Evolutionary conservation across 2,329 filamentous ascomycete species (phyloP).

Genomic region (Pestalotiopsis sp.): DNA sequence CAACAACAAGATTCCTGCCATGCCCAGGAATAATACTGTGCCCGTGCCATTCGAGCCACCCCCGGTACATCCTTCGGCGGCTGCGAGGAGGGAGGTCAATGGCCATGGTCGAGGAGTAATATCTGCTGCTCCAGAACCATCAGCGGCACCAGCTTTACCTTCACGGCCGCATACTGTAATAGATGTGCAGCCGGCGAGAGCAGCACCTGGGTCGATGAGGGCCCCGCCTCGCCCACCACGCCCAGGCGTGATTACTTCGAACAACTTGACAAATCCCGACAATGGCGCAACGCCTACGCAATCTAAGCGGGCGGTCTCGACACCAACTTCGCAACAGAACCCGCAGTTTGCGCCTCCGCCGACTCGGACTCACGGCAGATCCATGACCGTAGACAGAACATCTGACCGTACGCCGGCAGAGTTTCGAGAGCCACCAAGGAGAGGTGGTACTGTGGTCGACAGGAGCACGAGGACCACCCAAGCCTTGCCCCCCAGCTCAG

Average conservation of each 20-base stretch:
- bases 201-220: constrained; percentile 31
- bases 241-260: constrained; percentile 29
- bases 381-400: constrained; percentile 52
- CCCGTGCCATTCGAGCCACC: constrained; percentile 52
- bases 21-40: constrained; percentile 34
- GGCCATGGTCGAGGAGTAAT: constrained; percentile 41
- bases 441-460: constrained; percentile 22
- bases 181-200: constrained; percentile 32
- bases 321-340: constrained; percentile 48
- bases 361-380: constrained; percentile 46
- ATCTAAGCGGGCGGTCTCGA: constrained; percentile 20
- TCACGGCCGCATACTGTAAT: constrained; percentile 45
- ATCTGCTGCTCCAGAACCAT: constrained; percentile 44
- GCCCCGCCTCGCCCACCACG: constrained; percentile 50
- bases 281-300: constrained; percentile 38
- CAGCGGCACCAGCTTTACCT: constrained; percentile 54
- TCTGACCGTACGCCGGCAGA: constrained; percentile 41
- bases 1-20: constrained; percentile 19
- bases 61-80: constrained; percentile 53
- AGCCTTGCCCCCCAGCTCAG: constrained; percentile 23
- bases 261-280: constrained; percentile 19
- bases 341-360: constrained; percentile 44
- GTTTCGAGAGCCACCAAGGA: constrained; percentile 35
- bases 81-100: constrained; percentile 47
- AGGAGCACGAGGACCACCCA: constrained; percentile 21